These are phyloP conservation scores for Populus hybrid DNA, from an alignment of 441 rosid species.

Conservation along the genomic window DNA sequence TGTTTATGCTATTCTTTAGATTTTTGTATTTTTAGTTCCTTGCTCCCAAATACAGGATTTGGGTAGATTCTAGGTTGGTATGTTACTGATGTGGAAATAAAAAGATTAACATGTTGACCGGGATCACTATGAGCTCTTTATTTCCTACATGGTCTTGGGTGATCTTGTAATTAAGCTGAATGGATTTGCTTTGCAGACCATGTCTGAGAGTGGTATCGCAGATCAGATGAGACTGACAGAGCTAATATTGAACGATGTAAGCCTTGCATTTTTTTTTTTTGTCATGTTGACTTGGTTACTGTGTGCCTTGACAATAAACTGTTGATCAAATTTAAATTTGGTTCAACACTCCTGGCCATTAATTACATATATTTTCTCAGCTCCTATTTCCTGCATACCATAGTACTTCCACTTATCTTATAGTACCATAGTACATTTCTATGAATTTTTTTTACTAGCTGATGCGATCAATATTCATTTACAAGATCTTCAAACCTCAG, in stretches of 20 bases:
- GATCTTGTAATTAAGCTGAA: constrained; percentile 14
- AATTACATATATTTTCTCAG: not conserved
- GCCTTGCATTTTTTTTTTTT: constrained; percentile 22
- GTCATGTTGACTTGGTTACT: constrained; percentile 9
- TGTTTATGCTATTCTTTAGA: not conserved
- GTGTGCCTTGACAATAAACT: not conserved
- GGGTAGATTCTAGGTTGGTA: not conserved
- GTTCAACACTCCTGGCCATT: constrained; percentile 2
- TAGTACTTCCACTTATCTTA: not conserved
- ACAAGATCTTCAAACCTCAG: constrained; percentile 5
- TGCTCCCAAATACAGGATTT: not conserved
- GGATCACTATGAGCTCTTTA: not conserved
- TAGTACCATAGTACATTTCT: not conserved
- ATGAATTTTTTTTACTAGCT: no score
- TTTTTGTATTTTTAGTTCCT: not conserved
- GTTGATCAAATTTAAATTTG: constrained; percentile 9
- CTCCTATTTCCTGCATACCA: not conserved
- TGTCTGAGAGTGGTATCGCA: constrained; percentile 84
- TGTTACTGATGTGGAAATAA: not conserved
- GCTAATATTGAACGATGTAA: constrained; percentile 85
- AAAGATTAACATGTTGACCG: not conserved
- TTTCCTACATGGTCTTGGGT: not conserved
- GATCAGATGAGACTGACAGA: constrained; percentile 88
- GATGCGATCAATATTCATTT: not conserved
- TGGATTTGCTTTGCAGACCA: constrained; percentile 59